Base-by-base conservation (phyloP, 2,329 filamentous ascomycete species). In the Phyllosticta citrichinensis region DNA sequence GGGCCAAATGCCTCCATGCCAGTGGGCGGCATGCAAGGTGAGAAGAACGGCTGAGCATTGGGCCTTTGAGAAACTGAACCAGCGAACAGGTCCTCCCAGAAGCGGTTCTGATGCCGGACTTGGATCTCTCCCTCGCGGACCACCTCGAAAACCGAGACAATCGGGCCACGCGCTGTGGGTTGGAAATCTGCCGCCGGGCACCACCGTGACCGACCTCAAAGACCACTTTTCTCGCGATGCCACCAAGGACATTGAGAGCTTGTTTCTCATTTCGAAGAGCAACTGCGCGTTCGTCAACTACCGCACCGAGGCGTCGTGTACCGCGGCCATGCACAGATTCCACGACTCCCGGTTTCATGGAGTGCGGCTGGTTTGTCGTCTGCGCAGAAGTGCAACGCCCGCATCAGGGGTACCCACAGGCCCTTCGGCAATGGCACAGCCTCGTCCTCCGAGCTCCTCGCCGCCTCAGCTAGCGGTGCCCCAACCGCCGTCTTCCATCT, bases 221-320 rank as follows among this genome's bases (percentile, higher is more conserved):
- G 85, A 94, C 63, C 89, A 97, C 71, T 94, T 97, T 62, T 95
- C 89, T 63, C 85, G 84, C 64, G 87, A 92, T 65, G 87, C 90
- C 0, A 82, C 81, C 0, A 83, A 80, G 52, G 83, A 91, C 1
- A 84, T 97, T 22, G 89, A 96, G 71, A 96, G 91, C 55, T 78
- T 97, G 0, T 97, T 97, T 66, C 77, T 97, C 40, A 97, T 97
- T 51, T 93, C 92, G 0, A 97, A 97, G 73, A 97, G 92, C 72
- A 97, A 97, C 70, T 97, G 93, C 69, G 93, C 92, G 0, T 97
- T 97, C 76, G 91, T 96, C 65, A 97, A 97, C 70, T 97, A 95
- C 72, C 89, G 87, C 64, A 88, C 90, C 57, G 91, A 96, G 68
- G 76, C 79, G 2, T 84, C 85, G 5, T 97, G 91, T 70, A 76